phyloP scores from a whole-genome alignment of 2,329 filamentous ascomycete species.

The Monascus ruber region DNA sequence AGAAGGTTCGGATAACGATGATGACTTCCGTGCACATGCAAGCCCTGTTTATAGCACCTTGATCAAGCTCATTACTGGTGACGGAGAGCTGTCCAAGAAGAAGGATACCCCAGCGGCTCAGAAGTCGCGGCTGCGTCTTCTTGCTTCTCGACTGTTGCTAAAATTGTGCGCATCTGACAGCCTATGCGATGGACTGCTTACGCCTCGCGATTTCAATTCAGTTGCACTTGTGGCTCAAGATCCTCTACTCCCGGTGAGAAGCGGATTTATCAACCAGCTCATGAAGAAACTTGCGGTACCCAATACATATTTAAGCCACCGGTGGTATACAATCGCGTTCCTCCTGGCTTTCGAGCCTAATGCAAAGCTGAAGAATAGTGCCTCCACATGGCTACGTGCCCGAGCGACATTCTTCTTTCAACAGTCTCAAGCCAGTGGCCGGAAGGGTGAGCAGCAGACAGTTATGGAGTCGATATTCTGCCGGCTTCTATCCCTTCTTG shows the following conservation, averaged over 20 bases:
- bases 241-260: slow-evolving; percentile 58
- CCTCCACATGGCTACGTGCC: slow-evolving; percentile 81
- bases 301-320: slow-evolving; percentile 59
- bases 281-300: slow-evolving; percentile 53
- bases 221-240: slow-evolving; percentile 77
- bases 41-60: slow-evolving; percentile 67
- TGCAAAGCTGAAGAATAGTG: slow-evolving; percentile 57
- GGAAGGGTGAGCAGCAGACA: slow-evolving; percentile 42
- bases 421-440: slow-evolving; percentile 24
- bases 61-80: slow-evolving; percentile 59
- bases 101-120: slow-evolving; percentile 66
- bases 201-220: slow-evolving; percentile 63
- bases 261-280: slow-evolving; percentile 68
- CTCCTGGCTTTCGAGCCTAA: slow-evolving; percentile 83
- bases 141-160: slow-evolving; percentile 67
- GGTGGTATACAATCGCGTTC: slow-evolving; percentile 86
- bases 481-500: slow-evolving; percentile 73
- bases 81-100: slow-evolving; percentile 69
- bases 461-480: slow-evolving; percentile 73
- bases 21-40: slow-evolving; percentile 41
- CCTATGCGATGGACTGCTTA: slow-evolving; percentile 62
- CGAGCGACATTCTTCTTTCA: slow-evolving; percentile 56
- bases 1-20: slow-evolving; percentile 35
- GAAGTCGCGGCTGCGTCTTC: slow-evolving; percentile 66
- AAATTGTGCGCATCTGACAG: slow-evolving; percentile 71